Base-by-base conservation (phyloP, 805 yeast species). In the Cyberlindnera sargentensis region DNA sequence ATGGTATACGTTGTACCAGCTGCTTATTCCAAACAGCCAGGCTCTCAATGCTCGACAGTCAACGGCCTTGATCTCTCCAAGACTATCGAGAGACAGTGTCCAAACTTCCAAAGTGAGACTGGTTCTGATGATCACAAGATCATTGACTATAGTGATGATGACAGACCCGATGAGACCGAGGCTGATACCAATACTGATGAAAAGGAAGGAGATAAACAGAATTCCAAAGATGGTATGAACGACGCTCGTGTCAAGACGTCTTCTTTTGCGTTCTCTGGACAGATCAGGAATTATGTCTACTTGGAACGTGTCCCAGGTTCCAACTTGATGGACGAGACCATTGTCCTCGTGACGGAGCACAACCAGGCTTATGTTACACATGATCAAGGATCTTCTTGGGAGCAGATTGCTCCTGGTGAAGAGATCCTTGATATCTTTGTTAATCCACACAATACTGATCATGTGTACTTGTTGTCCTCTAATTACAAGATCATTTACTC, bases 361-460 rank as follows among this genome's bases (percentile, higher is more conserved):
- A 68, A 74, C 37, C 65, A 67, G 5, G 73, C 80, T 3, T 82
- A 67, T 52, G 72, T 86, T 6, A 84, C 96, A 0, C 82, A 75
- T 52, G 80, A 88, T 58, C 62, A 57, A 40, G 62, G 62, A 28
- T 55, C 56, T n/a, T 46, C 58, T 8, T 57, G 62, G 62, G 60
- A 56, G 37, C 49, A 46, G 47, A 41, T 56, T 31, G 46, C 61
- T 5, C 60, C 61, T 40, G 57, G 50, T 23, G 70, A 75, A 15
- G 67, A 67, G 11, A 68, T 84, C 40, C 47, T 71, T 5, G 76
- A 74, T n/a, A 68, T 83, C n/a, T 66, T 67, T 34, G 75, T 77
- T 36, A 89, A 93, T 48, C 77, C 78, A 6, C 73, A 72, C 47
- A 68, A 70, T 49, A 72, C 77, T 3, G 78, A 84, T 46, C 72